phyloP scores from a whole-genome alignment of 78 protist species.

The Dictyostelium intermedium region DNA sequence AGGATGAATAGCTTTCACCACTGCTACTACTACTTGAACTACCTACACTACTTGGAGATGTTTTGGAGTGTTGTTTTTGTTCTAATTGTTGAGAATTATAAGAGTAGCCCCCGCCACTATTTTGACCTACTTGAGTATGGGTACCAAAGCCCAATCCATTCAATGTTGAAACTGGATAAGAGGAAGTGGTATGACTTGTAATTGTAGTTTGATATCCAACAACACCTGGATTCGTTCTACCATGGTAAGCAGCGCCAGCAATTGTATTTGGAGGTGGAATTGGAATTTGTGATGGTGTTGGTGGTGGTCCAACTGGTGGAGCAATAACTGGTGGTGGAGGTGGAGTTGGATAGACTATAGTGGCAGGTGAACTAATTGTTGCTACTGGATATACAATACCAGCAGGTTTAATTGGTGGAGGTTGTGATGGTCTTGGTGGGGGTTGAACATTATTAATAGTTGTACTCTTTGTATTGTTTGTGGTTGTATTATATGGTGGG shows the following conservation, averaged over 20 bases:
- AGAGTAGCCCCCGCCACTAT: background rate
- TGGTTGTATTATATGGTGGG: background rate
- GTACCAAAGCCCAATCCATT: background rate
- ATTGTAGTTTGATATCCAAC: slow-evolving; percentile 6
- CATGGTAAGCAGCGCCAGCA: background rate
- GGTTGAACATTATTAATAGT: background rate
- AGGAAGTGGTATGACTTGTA: background rate
- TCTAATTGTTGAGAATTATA: background rate
- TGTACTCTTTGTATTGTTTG: slow-evolving; percentile 4
- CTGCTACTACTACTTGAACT: background rate
- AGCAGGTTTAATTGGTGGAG: background rate
- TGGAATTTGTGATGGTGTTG: background rate
- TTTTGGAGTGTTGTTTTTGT: background rate
- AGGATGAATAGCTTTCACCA: background rate
- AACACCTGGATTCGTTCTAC: background rate
- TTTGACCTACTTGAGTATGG: background rate
- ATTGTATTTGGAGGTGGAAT: background rate
- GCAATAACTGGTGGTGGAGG: background rate
- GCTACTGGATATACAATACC: background rate
- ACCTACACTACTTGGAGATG: background rate
- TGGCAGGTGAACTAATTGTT: background rate
- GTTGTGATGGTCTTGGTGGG: background rate
- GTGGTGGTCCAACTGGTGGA: background rate
- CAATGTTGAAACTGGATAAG: background rate
- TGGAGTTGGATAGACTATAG: background rate